A percentile compares a stretch with the other conserved stretches of the same genome.
phyloP scores from a whole-genome alignment of 768 basidiomycete species.

The Candolleomyces aberdarensis region DNA sequence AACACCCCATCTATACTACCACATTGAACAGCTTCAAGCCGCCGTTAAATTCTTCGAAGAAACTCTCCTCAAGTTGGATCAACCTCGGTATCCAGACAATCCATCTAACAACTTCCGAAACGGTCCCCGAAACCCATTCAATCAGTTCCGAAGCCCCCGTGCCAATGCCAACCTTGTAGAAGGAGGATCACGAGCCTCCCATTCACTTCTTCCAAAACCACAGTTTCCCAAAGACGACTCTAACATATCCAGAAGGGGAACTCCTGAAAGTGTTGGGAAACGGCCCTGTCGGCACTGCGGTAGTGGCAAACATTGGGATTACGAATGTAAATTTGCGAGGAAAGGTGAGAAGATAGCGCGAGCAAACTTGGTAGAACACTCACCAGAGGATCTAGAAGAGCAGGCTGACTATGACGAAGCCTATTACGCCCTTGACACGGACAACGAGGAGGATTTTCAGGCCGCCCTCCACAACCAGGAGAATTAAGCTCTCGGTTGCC shows the following conservation, averaged over 20 bases:
- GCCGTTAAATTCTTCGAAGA: slow-evolving; percentile 22
- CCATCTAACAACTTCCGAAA: not conserved
- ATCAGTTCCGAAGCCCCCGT: not conserved
- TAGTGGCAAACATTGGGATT: slow-evolving; percentile 9
- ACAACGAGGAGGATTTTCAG: slow-evolving; percentile 16
- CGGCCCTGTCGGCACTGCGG: slow-evolving; percentile 32
- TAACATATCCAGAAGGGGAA: slow-evolving; percentile 10
- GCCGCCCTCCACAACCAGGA: slow-evolving; percentile 6
- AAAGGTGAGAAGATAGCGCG: too few relatives aligned
- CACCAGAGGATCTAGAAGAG: slow-evolving; percentile 13
- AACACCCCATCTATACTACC: slow-evolving; percentile 18
- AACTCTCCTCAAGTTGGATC: slow-evolving; percentile 12
- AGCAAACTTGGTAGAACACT: too few relatives aligned
- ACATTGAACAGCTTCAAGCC: slow-evolving; percentile 17
- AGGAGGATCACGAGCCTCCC: not conserved
- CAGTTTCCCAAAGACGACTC: not conserved
- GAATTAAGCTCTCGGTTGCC: not conserved
- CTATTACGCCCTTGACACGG: slow-evolving; percentile 15
- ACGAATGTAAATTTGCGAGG: slow-evolving; percentile 27
- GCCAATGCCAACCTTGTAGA: slow-evolving; percentile 2
- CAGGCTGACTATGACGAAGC: slow-evolving; percentile 26
- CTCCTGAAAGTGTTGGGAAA: slow-evolving; percentile 19
- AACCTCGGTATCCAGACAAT: not conserved
- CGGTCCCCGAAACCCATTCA: slow-evolving; percentile 5
- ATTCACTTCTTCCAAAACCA: slow-evolving; percentile 17